Evolutionary conservation across 495 filamentous ascomycete genomes (phyloP), one percentile per base, ranked within the genome.

Genomic region (Lasiosphaeriaceae sp.): DNA sequence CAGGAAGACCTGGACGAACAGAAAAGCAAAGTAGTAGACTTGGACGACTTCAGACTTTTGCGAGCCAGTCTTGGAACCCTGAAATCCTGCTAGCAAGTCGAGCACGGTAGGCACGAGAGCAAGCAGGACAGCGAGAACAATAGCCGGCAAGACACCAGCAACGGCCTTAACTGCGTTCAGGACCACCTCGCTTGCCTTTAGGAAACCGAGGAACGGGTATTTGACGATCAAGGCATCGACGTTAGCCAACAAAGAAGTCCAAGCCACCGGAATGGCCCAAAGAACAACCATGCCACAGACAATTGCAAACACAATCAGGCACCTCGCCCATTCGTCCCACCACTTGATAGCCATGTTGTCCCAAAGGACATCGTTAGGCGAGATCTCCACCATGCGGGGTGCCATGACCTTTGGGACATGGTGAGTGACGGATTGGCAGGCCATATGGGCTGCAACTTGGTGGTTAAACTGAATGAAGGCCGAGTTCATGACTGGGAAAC

Each of bases 401-500:
- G 90, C 86, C 94, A 98, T 98, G 52, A 93, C 87, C 64, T 92
- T 90, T 2, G 95, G 95, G 6, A 94, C 69, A 64, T 98, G 94
- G 64, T 97, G 93, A 44, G 85, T 92, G 58, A 96, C 83, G 22
- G 90, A 81, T 71, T 98, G 94, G 69, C 90, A 96, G 56, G 93
- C 93, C 94, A 98, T 97, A 64, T 98, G 94, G 2, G 94, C 94
- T 8, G 92, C 91, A 5, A 96, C 90, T 71, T 98, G 94, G 64
- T 96, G 89, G 63, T 97, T 96, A 80, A 98, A 98, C 69, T 98
- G 94, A 53, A 98, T 91, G 65, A 98, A 98, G 14, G 94, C 94
- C 12, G 95, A 96, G 64, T 92, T 97, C 93, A 98, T 96, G 52
- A 93, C 75, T 2, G 94, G 95, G 58, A 89, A 98, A 26, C 85